phyloP scores from a whole-genome alignment of 768 basidiomycete species.

The Mycena galopus region DNA sequence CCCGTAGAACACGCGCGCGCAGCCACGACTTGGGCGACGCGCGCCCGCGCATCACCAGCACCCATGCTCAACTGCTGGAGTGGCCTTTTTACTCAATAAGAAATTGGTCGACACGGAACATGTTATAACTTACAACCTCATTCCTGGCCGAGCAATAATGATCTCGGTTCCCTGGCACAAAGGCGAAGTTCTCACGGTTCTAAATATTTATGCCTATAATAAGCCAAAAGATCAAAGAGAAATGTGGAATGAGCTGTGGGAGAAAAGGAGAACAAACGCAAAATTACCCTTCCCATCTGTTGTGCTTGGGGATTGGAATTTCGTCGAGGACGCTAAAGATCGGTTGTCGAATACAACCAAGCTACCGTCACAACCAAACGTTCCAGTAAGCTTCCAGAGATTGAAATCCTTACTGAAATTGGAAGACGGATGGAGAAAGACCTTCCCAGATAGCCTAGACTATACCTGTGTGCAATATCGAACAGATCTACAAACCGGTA shows the following conservation, averaged over 20 bases:
- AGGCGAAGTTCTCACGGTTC: neutral
- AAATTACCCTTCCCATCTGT: slow-evolving; percentile 1
- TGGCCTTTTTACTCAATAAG: too few relatives aligned
- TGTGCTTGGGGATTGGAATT: slow-evolving; percentile 44
- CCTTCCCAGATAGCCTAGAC: neutral
- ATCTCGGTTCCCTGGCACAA: slow-evolving; percentile 2
- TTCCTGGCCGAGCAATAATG: slow-evolving; percentile 4
- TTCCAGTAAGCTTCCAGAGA: neutral
- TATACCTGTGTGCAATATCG: neutral
- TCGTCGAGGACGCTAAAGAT: slow-evolving; percentile 40
- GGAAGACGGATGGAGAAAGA: neutral
- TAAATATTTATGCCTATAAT: slow-evolving; percentile 26
- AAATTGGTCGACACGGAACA: slow-evolving; percentile 1
- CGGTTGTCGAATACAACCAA: slow-evolving; percentile 13
- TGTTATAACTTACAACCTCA: neutral
- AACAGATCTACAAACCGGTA: neutral
- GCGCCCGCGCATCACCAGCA: neutral
- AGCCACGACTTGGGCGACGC: too few relatives aligned
- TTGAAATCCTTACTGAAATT: neutral
- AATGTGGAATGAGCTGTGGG: neutral
- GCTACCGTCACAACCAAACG: neutral
- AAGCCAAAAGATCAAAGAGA: neutral
- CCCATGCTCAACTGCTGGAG: neutral
- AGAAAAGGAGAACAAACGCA: neutral
- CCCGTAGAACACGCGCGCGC: too few relatives aligned